These are phyloP conservation scores for Neopestalotiopsis rosae DNA, from an alignment of 2,329 filamentous ascomycete species.

Conservation along the genomic window DNA sequence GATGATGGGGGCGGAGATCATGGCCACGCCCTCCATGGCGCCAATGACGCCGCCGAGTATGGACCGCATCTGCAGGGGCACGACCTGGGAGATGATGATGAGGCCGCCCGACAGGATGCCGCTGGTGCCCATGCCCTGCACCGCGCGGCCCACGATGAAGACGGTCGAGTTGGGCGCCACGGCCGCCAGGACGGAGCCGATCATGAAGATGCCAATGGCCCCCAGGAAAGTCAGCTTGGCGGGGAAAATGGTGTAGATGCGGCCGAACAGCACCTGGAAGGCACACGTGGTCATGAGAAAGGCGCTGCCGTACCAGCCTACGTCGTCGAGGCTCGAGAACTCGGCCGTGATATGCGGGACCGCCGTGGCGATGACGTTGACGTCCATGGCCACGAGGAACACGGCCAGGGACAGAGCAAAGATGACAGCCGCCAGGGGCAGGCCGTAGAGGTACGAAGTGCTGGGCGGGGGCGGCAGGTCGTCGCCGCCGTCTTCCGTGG, in stretches of 20 bases:
- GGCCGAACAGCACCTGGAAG: conserved; percentile 11
- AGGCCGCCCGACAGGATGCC: conserved; percentile 41
- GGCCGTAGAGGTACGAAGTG: conserved; percentile 10
- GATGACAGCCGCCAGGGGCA: conserved; percentile 15
- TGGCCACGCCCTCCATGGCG: conserved; percentile 44
- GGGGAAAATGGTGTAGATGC: conserved; percentile 8
- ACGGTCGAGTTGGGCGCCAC: conserved; percentile 36
- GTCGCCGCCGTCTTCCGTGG: background rate
- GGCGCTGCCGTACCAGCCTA: conserved; percentile 18
- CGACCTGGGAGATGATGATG: conserved; percentile 34
- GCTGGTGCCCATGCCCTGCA: conserved; percentile 42
- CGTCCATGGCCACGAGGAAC: conserved; percentile 20
- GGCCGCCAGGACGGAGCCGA: conserved; percentile 6
- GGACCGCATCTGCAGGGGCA: conserved; percentile 42
- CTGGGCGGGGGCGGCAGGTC: background rate
- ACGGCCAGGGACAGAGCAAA: conserved; percentile 18
- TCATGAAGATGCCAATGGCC: conserved; percentile 9
- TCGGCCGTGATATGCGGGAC: conserved; percentile 23
- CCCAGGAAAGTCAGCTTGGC: conserved; percentile 5
- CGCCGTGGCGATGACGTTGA: conserved; percentile 26
- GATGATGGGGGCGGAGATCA: conserved; percentile 28
- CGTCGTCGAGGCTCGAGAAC: conserved; percentile 10
- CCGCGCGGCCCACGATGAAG: conserved; percentile 44
- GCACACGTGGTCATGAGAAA: conserved; percentile 11
- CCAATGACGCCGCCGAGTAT: conserved; percentile 43